phyloP scores from a whole-genome alignment of 306 rosid genomes.

The Dryas octopetala region DNA sequence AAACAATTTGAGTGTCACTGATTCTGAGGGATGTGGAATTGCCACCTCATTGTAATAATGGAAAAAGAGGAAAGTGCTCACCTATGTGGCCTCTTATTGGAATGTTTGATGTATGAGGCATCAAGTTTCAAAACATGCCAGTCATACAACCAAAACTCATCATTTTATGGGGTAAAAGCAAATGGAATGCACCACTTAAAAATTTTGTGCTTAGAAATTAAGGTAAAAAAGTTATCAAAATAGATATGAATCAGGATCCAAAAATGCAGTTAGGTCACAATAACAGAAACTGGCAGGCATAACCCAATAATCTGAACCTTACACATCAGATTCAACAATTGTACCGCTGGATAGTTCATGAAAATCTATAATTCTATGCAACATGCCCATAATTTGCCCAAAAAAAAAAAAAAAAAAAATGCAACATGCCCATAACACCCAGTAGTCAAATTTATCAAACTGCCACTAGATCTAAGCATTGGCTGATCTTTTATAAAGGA shows the following conservation, averaged over 20 bases:
- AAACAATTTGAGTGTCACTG: no score
- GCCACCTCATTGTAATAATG: background rate
- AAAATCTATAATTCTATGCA: background rate
- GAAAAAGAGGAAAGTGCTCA: background rate
- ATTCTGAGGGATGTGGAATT: background rate
- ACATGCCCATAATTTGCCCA: background rate
- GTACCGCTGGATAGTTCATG: no score
- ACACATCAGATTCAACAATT: no score
- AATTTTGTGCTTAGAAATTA: no score
- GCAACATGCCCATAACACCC: constrained; percentile 1
- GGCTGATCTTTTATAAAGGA: background rate
- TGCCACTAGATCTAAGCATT: background rate
- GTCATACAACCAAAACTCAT: background rate
- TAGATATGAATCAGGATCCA: no score
- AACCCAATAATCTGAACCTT: no score
- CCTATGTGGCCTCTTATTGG: background rate
- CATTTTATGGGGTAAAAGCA: background rate
- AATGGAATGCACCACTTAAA: no score
- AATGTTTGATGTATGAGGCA: background rate
- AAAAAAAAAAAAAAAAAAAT: no score
- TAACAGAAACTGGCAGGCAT: no score
- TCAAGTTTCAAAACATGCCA: background rate
- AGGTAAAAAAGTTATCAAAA: no score
- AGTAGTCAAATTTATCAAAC: background rate
- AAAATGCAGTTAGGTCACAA: no score